phyloP scores from a whole-genome alignment of 116 monocot species.

The Papilionanthe hybrid region DNA sequence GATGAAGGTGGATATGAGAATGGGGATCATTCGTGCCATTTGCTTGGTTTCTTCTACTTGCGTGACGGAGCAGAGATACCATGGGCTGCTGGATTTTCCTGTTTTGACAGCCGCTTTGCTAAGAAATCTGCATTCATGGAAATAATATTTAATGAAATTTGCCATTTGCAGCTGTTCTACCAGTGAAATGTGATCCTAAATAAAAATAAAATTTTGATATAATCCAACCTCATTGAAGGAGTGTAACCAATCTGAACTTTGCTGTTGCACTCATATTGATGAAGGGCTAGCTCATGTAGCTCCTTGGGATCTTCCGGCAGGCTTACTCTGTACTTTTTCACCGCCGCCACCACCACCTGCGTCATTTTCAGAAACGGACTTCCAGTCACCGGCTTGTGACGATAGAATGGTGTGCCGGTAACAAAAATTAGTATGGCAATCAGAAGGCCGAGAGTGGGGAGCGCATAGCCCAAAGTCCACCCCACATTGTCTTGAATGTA shows the following conservation, averaged over 20 bases:
- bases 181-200: too few species aligned
- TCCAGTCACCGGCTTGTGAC: conserved; percentile 23
- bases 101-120: conserved; percentile 38
- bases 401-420: conserved; percentile 30
- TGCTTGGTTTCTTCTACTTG: conserved; percentile 48
- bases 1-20: conserved; percentile 24
- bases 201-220: too few species aligned
- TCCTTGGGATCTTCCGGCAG: conserved; percentile 29
- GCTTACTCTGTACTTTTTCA: conserved; percentile 14
- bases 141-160: too few species aligned
- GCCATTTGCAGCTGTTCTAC: too few species aligned
- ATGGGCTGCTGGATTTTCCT: neutral
- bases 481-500: conserved; percentile 47
- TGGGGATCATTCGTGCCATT: conserved; percentile 33
- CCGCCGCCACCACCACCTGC: conserved; percentile 32
- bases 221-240: conserved; percentile 19
- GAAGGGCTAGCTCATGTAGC: conserved; percentile 26
- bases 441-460: conserved; percentile 27
- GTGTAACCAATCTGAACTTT: conserved; percentile 22
- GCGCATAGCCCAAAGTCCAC: conserved; percentile 33
- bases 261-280: conserved; percentile 11
- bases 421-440: conserved; percentile 32
- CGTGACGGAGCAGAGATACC: conserved; percentile 30
- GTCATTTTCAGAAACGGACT: conserved; percentile 40
- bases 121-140: conserved; percentile 16